These are phyloP conservation scores for Ceratobasidium sp. DNA, from an alignment of 1,284 basidiomycete genomes.

Conservation along the genomic window DNA sequence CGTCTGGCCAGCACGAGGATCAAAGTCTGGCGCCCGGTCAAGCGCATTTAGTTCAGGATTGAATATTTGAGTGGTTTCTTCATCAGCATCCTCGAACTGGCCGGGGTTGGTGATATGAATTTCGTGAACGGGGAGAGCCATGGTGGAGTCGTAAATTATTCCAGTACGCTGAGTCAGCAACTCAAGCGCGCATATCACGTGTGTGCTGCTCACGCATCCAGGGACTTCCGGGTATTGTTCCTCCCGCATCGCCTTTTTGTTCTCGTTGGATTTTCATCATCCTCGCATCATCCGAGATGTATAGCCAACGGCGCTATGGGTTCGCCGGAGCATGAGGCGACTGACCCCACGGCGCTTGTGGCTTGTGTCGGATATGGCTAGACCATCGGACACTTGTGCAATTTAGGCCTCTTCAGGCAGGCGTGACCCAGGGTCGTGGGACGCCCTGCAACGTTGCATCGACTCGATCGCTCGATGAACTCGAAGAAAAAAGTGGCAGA, in stretches of 20 bases:
- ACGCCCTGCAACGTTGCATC: slow-evolving; percentile 19
- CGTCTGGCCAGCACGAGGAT: slow-evolving; percentile 51
- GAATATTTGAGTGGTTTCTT: slow-evolving; percentile 43
- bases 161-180: slow-evolving; percentile 1
- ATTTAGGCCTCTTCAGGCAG: slow-evolving; percentile 20
- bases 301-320: slow-evolving; percentile 2
- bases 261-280: not conserved
- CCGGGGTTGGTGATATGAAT: slow-evolving; percentile 9
- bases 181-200: slow-evolving; percentile 22
- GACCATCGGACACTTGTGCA: slow-evolving; percentile 9
- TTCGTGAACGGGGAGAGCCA: slow-evolving; percentile 36
- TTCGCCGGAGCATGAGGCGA: slow-evolving; percentile 16
- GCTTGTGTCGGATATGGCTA: slow-evolving; percentile 2
- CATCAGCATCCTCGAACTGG: slow-evolving; percentile 64
- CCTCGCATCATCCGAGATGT: not conserved
- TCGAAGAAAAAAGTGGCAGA: slow-evolving; percentile 1
- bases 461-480: slow-evolving; percentile 35
- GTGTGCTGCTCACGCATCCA: slow-evolving; percentile 25
- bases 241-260: not conserved
- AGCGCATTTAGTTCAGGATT: slow-evolving; percentile 1
- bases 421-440: slow-evolving; percentile 29
- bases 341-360: slow-evolving; percentile 5
- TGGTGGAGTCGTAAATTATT: slow-evolving; percentile 31
- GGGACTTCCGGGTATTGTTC: slow-evolving; percentile 8
- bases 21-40: slow-evolving; percentile 36